phyloP scores from a whole-genome alignment of 1,284 basidiomycete species.

The Blastosporella zonata region DNA sequence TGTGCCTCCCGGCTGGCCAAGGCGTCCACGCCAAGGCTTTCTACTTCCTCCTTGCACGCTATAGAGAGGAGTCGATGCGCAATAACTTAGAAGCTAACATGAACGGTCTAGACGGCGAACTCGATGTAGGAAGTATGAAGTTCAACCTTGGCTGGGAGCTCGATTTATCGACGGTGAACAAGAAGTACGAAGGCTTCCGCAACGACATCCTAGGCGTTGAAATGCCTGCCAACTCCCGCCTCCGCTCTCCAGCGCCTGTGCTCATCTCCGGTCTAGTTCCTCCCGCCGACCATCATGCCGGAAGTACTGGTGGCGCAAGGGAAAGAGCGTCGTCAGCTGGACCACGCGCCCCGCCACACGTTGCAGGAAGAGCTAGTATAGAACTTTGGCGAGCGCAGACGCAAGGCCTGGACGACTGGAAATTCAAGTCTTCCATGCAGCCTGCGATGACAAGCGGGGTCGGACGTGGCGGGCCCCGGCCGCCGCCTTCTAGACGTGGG shows the following conservation, averaged over 20 bases:
- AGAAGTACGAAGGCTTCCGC: conserved; percentile 26
- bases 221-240: conserved; percentile 19
- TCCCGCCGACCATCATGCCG: conserved; percentile 28
- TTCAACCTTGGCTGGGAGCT: conserved; percentile 38
- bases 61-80: conserved; percentile 74
- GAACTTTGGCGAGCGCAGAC: conserved; percentile 18
- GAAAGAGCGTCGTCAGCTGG: conserved; percentile 47
- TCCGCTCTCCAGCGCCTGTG: conserved; percentile 24
- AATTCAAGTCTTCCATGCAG: conserved; percentile 14
- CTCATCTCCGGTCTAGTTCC: conserved; percentile 23
- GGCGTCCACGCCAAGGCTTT: conserved; percentile 90
- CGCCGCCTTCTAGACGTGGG: conserved; percentile 32
- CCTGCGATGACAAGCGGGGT: conserved; percentile 19
- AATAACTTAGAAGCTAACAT: conserved; percentile 40
- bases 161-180: conserved; percentile 24
- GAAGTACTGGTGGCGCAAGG: conserved; percentile 29
- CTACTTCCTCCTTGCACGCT: conserved; percentile 83
- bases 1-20: conserved; percentile 60
- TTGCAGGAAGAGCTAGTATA: conserved; percentile 15
- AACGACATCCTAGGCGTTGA: conserved; percentile 22
- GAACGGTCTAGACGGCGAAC: conserved; percentile 8
- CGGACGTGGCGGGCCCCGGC: conserved; percentile 26
- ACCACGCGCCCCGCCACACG: conserved; percentile 26
- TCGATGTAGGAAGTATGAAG: conserved; percentile 22
- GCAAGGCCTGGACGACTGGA: conserved; percentile 12